A percentile compares a stretch with the other conserved stretches of the same genome.
phyloP scores from a whole-genome alignment of 768 basidiomycete genomes.

The Boletus rubropictus region DNA sequence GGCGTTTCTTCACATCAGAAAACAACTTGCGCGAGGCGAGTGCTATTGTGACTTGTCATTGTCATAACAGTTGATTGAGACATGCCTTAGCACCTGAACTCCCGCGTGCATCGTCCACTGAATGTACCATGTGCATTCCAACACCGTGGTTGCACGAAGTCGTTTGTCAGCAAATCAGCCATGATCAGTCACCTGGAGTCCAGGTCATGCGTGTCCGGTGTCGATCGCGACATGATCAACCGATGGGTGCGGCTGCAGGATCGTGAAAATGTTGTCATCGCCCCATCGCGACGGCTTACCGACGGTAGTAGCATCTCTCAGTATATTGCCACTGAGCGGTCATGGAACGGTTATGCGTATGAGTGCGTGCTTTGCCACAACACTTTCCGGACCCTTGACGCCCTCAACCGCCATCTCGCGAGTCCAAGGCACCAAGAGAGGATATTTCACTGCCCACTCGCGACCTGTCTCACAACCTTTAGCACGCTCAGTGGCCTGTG shows the following conservation, averaged over 20 bases:
- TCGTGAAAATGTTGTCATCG: conserved; percentile 45
- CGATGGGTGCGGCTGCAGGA: conserved; percentile 40
- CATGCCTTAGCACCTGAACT: conserved; percentile 44
- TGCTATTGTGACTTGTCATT: neutral
- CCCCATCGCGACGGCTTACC: conserved; percentile 48
- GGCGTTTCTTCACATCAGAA: conserved; percentile 35
- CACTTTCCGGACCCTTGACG: conserved; percentile 34
- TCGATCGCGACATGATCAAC: conserved; percentile 34
- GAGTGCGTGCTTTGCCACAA: conserved; percentile 63
- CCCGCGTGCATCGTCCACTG: conserved; percentile 42
- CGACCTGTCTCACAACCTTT: conserved; percentile 40
- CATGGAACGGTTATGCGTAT: conserved; percentile 42
- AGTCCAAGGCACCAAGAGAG: conserved; percentile 54
- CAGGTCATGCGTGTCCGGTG: conserved; percentile 50
- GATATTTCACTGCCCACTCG: conserved; percentile 51
- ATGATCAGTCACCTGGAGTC: conserved; percentile 60
- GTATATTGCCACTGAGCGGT: conserved; percentile 31
- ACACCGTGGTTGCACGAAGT: conserved; percentile 35
- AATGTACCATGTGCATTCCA: conserved; percentile 34
- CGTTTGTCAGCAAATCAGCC: conserved; percentile 50
- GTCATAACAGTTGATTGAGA: neutral
- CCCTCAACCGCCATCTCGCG: conserved; percentile 57
- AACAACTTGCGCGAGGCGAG: conserved; percentile 16
- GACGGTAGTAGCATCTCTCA: conserved; percentile 2
- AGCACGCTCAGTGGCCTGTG: conserved; percentile 51